Evolutionary conservation across 331 rosid genomes (phyloP).

Genomic region (Stylosanthes scabra): DNA sequence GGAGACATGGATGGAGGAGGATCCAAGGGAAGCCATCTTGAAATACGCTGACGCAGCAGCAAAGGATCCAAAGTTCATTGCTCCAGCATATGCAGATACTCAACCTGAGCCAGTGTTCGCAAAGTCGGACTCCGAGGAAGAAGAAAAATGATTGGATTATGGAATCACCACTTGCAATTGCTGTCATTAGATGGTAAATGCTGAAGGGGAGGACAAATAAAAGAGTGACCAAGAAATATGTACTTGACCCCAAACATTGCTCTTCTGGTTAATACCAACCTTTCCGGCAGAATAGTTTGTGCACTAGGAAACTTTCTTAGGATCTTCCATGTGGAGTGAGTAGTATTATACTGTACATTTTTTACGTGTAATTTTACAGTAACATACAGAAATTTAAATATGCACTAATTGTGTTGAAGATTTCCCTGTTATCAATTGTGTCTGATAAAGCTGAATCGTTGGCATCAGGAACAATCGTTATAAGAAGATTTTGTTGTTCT

Average conservation of each 20-base stretch:
- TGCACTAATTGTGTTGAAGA: not conserved
- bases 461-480: not conserved
- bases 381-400: not conserved
- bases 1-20: constrained; percentile 99
- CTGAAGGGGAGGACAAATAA: not conserved
- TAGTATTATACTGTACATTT: constrained; percentile 22
- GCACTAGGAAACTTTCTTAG: not conserved
- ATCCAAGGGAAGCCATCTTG: constrained; percentile 96
- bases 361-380: constrained; percentile 7
- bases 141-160: constrained; percentile 63
- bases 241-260: constrained; percentile 8
- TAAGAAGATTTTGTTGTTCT: not conserved
- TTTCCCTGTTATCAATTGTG: not conserved
- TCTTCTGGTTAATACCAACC: not conserved
- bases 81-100: constrained; percentile 96
- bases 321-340: constrained; percentile 1
- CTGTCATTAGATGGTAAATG: not conserved
- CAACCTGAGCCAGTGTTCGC: constrained; percentile 92
- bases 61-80: constrained; percentile 88
- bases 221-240: constrained; percentile 24
- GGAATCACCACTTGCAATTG: not conserved
- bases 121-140: constrained; percentile 93
- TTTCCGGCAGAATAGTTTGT: not conserved
- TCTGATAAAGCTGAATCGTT: not conserved
- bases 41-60: constrained; percentile 92